phyloP scores from a whole-genome alignment of 208 protist species.

The Trypanosomatidae sp. region DNA sequence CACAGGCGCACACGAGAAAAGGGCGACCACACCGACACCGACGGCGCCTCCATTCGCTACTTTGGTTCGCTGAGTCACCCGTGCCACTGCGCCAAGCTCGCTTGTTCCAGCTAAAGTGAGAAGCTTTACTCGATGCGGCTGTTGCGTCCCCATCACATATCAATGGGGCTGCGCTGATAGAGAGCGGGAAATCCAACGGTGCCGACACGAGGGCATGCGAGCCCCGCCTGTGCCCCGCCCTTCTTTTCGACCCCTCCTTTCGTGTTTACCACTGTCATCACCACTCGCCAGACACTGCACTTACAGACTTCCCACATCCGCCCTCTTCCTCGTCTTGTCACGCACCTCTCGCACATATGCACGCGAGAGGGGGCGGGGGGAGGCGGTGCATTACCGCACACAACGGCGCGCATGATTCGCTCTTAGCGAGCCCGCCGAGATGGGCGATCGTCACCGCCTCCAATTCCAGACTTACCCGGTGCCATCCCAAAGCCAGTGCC shows the following conservation, averaged over 20 bases:
- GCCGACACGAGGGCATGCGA: not conserved
- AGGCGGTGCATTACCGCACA: not conserved
- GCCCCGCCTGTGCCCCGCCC: not conserved
- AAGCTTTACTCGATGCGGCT: not conserved
- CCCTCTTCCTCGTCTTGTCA: not conserved
- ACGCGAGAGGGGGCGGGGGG: not conserved
- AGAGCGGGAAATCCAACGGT: not conserved
- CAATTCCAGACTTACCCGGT: constrained; percentile 16
- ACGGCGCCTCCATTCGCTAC: not conserved
- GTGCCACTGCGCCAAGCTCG: not conserved
- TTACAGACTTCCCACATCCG: not conserved
- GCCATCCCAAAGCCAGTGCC: constrained; percentile 20
- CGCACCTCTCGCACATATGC: not conserved
- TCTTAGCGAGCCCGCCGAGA: constrained; percentile 16
- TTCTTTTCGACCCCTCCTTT: not conserved
- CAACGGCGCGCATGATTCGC: not conserved
- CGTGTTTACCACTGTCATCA: not conserved
- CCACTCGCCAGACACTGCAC: not conserved
- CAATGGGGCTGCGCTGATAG: not conserved
- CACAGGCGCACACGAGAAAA: not conserved
- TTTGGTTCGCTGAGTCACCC: not conserved
- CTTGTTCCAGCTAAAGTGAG: not conserved
- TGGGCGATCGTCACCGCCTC: constrained; percentile 14
- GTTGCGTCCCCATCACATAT: constrained; percentile 1
- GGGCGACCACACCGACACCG: not conserved